Percentiles rank a stretch among this genome's conserved stretches.
These are phyloP conservation scores for Spathaspora gorwiae DNA, from an alignment of 805 yeast genomes.

Conservation along the genomic window DNA sequence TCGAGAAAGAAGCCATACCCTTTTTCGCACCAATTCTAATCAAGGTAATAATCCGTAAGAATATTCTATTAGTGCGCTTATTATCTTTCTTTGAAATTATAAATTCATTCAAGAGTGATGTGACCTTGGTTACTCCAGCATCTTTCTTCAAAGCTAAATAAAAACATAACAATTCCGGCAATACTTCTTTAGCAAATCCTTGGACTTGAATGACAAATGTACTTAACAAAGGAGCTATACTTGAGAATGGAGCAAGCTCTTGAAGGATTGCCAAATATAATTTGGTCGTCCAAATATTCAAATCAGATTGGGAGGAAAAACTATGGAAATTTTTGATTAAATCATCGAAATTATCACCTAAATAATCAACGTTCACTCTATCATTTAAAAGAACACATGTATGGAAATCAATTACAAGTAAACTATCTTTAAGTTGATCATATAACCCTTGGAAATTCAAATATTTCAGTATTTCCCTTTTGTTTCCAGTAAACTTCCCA, in stretches of 20 bases:
- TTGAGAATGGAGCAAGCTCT: constrained; percentile 24
- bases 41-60: constrained; percentile 20
- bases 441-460: constrained; percentile 18
- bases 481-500: constrained; percentile 17
- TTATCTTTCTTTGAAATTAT: constrained; percentile 3
- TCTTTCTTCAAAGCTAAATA: constrained; percentile 15
- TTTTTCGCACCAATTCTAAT: constrained; percentile 39
- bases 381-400: constrained; percentile 27
- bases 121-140: constrained; percentile 9
- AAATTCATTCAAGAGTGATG: constrained; percentile 11
- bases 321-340: constrained; percentile 10
- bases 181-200: constrained; percentile 10
- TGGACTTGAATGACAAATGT: constrained; percentile 19
- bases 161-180: constrained; percentile 25
- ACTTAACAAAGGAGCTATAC: constrained; percentile 28
- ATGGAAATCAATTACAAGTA: constrained; percentile 32
- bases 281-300: constrained; percentile 25
- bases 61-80: constrained; percentile 11
- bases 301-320: constrained; percentile 6
- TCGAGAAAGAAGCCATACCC: constrained; percentile 17
- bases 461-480: constrained; percentile 14
- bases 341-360: constrained; percentile 10
- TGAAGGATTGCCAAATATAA: constrained; percentile 28
- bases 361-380: constrained; percentile 11
- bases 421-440: constrained; percentile 10